phyloP scores from a whole-genome alignment of 2,329 filamentous ascomycete species.

The Calonectria pseudoturangicola region DNA sequence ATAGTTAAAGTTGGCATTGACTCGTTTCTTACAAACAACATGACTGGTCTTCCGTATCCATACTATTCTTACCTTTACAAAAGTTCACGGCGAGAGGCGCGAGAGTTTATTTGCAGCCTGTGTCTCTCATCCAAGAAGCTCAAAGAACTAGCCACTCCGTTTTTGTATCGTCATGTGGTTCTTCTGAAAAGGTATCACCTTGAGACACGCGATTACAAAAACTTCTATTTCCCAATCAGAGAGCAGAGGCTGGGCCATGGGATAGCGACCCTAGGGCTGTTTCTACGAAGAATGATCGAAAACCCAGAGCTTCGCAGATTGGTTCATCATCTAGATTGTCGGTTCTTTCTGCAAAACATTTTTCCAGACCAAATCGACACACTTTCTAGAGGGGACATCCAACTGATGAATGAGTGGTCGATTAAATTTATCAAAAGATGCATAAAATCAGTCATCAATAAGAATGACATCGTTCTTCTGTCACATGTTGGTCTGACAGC shows the following conservation, averaged over 20 bases:
- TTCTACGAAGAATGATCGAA: constrained; percentile 5
- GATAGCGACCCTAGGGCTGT: not conserved
- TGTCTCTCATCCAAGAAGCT: not conserved
- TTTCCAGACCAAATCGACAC: too few relatives aligned
- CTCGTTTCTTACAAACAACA: not conserved
- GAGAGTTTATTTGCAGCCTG: not conserved
- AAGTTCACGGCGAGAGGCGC: not conserved
- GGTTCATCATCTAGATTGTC: constrained; percentile 3
- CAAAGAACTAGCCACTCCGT: not conserved
- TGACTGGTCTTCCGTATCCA: not conserved
- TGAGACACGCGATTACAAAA: not conserved
- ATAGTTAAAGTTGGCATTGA: not conserved
- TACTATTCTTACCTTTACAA: not conserved
- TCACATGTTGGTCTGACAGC: not conserved
- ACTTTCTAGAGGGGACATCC: not conserved
- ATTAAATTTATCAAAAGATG: not conserved
- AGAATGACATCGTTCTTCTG: not conserved
- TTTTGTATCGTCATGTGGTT: not conserved
- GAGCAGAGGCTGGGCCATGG: not conserved
- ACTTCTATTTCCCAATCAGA: not conserved
- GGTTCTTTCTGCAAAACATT: constrained; percentile 8
- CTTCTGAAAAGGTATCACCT: not conserved
- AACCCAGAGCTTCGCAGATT: not conserved
- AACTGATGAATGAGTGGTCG: not conserved
- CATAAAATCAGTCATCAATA: not conserved